Evolutionary conservation across 1,284 basidiomycete genomes (phyloP).

Genomic region (Ceratobasidium sp.): DNA sequence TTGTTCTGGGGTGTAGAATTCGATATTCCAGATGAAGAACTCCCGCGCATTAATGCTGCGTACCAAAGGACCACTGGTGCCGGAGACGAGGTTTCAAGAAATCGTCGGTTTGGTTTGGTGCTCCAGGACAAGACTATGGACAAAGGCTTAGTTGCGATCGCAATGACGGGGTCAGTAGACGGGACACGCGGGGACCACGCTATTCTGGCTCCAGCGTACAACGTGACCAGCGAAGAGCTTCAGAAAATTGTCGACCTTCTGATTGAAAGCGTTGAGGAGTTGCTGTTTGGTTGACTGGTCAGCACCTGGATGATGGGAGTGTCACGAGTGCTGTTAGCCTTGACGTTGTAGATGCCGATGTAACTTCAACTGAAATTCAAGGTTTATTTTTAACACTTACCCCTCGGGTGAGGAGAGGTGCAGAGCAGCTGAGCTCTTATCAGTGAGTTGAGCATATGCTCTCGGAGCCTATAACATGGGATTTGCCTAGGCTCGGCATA

Average conservation of each 20-base stretch:
- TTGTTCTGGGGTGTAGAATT: conserved; percentile 88
- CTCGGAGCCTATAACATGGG: background rate
- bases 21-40: conserved; percentile 64
- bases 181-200: conserved; percentile 78
- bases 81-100: conserved; percentile 34
- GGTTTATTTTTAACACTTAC: background rate
- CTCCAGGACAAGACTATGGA: conserved; percentile 58
- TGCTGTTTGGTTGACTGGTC: conserved; percentile 9
- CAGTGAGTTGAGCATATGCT: background rate
- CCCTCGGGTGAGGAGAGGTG: background rate
- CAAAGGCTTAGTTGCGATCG: conserved; percentile 77
- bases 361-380: background rate
- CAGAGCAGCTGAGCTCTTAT: background rate
- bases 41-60: conserved; percentile 41
- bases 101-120: conserved; percentile 47
- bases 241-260: background rate
- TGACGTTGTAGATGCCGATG: background rate
- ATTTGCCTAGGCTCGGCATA: background rate
- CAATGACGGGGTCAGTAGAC: conserved; percentile 77
- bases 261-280: background rate
- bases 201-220: conserved; percentile 68
- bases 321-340: background rate
- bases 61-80: conserved; percentile 30
- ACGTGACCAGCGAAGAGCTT: background rate
- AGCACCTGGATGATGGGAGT: background rate